Base-by-base conservation (phyloP, 768 basidiomycete species). In the Rhodosporidiobolus sp. region DNA sequence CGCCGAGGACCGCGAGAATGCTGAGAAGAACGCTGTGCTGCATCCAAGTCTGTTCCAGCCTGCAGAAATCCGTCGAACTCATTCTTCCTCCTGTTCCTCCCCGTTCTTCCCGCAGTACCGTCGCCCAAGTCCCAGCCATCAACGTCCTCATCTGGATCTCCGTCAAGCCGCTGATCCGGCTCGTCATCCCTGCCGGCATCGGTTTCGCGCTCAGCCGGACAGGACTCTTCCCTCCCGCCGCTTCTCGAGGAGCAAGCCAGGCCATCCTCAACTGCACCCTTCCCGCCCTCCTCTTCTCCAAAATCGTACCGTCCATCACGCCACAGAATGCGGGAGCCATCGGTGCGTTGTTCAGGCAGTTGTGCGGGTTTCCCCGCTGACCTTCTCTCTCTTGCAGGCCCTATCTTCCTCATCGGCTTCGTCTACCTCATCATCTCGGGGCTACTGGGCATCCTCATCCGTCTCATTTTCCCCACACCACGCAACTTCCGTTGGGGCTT, bases 401-500 rank as follows among this genome's bases (percentile, higher is more conserved):
- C 12, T 78, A 65, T 65, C 87, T 16, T 48, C 79, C 12, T 82
- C 88, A 49, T 62, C 30, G 70, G 60, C 7, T 17, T 30, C 48
- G 48, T 67, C 22, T 67, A 67, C 49, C 60, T 67, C 32, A 0
- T 45, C 49, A 48, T 67, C 20, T 46, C 70, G 10, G 34, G 48
- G 4, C 16, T 63, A 0, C 55, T 72, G 1, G 70, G 70, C 30
- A 19, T 67, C 1, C 24, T 72, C n/a, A 48, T 55, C 11, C 50
- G 70, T 17, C 26, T 46, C 5, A 9, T 46, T 34, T 49, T 56
- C 22, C 90, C 89, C 86, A 89, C 91, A 4, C 90, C 90, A 1
- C 88, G 89, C 77, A 84, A 88, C 35, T 90, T 91, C 77, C 83
- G 89, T 58, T 86, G 87, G 76, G 90, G 89, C 0, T 83, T 91